Conservation (phyloP, 805 yeast species). For the Metschnikowia kunwiensis region DNA sequence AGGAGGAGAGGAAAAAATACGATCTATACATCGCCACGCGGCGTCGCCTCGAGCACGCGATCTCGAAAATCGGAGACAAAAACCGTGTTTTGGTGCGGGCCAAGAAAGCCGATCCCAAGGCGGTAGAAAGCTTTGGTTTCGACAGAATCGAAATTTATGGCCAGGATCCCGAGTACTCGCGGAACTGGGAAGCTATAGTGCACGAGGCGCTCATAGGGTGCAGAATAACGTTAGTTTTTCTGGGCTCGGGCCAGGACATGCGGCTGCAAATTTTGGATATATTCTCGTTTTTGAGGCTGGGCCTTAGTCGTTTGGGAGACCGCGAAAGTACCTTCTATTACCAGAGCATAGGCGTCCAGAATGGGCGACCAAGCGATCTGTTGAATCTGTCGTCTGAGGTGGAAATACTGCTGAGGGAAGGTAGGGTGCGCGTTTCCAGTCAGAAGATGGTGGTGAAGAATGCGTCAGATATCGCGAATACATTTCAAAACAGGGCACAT, state of each 20-base stretch:
- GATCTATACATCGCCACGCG: conserved; percentile 36
- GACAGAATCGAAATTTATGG: neutral
- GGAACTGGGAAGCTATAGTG: conserved; percentile 18
- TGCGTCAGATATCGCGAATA: neutral
- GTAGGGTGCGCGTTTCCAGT: conserved; percentile 2
- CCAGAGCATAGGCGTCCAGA: conserved; percentile 1
- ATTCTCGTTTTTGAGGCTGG: conserved; percentile 1
- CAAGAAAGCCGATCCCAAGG: conserved; percentile 13
- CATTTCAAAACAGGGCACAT: neutral
- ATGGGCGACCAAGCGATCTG: conserved; percentile 1
- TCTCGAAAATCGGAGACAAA: conserved; percentile 21
- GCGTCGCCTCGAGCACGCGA: conserved; percentile 48
- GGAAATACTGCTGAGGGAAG: neutral
- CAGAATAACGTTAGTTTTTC: conserved; percentile 18
- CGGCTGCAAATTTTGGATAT: conserved; percentile 1
- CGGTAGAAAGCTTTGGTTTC: conserved; percentile 17
- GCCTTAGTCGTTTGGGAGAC: neutral
- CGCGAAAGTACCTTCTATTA: neutral
- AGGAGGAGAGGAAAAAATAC: conserved; percentile 18
- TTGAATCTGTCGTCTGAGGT: conserved; percentile 12
- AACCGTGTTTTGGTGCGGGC: conserved; percentile 3
- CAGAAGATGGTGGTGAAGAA: conserved; percentile 12
- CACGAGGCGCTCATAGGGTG: conserved; percentile 19
- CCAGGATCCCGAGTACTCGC: conserved; percentile 4
- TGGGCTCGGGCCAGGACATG: conserved; percentile 14